Percentiles rank a stretch among this genome's conserved stretches.
These are phyloP conservation scores for Cutaneotrichosporon mucoides DNA, from an alignment of 1,284 basidiomycete genomes.

Conservation along the genomic window DNA sequence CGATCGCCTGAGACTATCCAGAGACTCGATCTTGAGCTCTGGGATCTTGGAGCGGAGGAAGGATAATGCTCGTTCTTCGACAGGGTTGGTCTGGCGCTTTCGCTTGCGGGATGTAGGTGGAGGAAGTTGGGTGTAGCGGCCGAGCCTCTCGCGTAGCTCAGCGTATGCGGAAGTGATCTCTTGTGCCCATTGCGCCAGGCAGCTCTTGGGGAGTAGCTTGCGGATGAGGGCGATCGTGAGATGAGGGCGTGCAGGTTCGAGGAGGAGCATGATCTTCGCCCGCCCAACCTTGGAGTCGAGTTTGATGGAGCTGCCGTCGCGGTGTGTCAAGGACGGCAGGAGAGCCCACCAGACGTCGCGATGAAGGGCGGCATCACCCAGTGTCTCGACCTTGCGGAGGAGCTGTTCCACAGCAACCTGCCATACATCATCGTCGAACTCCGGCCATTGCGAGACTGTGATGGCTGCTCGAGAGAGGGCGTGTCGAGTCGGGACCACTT, in stretches of 20 bases:
- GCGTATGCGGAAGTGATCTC: background rate
- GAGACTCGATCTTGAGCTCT: slow-evolving; percentile 7
- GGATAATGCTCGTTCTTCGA: slow-evolving; percentile 1
- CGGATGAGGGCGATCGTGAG: background rate
- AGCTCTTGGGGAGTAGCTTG: background rate
- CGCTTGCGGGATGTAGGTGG: slow-evolving; percentile 14
- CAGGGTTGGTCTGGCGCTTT: slow-evolving; percentile 6
- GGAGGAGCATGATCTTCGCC: slow-evolving; percentile 9
- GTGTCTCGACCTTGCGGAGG: slow-evolving; percentile 5
- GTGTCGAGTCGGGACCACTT: background rate
- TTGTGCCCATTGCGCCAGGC: slow-evolving; percentile 4
- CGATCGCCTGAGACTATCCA: background rate
- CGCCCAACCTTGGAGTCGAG: slow-evolving; percentile 3
- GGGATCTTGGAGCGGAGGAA: slow-evolving; percentile 11
- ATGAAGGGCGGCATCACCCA: slow-evolving; percentile 12
- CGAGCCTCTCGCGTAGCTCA: slow-evolving; percentile 11
- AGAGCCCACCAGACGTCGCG: slow-evolving; percentile 30
- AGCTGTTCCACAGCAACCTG: slow-evolving; percentile 9
- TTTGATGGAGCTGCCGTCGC: background rate
- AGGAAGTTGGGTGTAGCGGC: slow-evolving; percentile 3
- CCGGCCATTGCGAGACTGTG: slow-evolving; percentile 10
- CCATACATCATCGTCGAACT: slow-evolving; percentile 7
- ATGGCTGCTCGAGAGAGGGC: slow-evolving; percentile 18
- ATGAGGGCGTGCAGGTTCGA: background rate
- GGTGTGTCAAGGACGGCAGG: background rate